Evolutionary conservation across 2,329 filamentous ascomycete species (phyloP).

Genomic region (Clarireedia paspali): DNA sequence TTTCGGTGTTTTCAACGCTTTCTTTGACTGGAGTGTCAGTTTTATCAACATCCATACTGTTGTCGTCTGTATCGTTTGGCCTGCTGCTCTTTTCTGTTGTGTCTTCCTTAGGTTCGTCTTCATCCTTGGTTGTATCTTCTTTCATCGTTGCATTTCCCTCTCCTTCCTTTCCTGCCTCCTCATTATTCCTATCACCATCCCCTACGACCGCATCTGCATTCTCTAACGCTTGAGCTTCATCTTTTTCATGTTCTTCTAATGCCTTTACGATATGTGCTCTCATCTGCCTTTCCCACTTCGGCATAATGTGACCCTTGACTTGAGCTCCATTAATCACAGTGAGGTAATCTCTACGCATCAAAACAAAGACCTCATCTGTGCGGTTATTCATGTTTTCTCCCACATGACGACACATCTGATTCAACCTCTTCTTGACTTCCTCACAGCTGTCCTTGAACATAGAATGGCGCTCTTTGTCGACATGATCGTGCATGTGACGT

Average conservation of each 20-base stretch:
- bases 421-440: constrained; percentile 34
- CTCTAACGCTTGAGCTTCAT: neutral
- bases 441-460: constrained; percentile 44
- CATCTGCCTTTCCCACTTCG: constrained; percentile 19
- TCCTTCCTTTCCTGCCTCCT: too few relatives aligned
- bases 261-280: constrained; percentile 1
- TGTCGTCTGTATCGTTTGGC: too few relatives aligned
- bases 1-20: too few relatives aligned
- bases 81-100: too few relatives aligned
- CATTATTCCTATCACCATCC: neutral
- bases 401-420: constrained; percentile 29
- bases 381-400: constrained; percentile 23
- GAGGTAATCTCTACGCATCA: constrained; percentile 29
- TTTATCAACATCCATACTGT: too few relatives aligned
- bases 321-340: constrained; percentile 24
- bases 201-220: neutral
- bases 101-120: too few relatives aligned
- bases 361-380: constrained; percentile 26
- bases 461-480: constrained; percentile 31
- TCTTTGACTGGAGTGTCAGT: too few relatives aligned
- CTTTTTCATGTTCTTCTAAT: constrained; percentile 1
- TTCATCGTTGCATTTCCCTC: too few relatives aligned
- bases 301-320: constrained; percentile 20
- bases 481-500: constrained; percentile 36
- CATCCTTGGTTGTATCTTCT: too few relatives aligned